Evolutionary conservation across 306 rosid species (phyloP).

Genomic region (Cucumis hystrix): DNA sequence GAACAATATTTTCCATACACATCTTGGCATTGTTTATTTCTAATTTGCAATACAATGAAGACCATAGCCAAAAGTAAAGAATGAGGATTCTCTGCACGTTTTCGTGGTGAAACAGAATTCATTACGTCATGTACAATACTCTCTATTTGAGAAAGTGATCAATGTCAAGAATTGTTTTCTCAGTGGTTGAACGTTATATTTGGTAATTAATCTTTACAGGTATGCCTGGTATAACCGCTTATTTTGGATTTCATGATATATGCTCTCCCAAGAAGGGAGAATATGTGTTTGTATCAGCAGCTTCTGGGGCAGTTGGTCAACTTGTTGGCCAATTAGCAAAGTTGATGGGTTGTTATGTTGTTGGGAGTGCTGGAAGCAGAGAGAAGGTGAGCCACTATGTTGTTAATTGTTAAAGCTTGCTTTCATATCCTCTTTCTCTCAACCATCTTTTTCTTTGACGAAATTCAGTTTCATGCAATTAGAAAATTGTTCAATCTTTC

Average conservation of each 20-base stretch:
- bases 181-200: not conserved
- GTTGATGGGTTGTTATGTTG: conserved; percentile 26
- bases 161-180: not conserved
- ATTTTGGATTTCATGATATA: conserved; percentile 18
- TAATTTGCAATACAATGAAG: not conserved
- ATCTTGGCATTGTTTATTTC: not conserved
- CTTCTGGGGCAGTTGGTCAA: conserved; percentile 35
- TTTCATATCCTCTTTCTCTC: not conserved
- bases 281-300: conserved; percentile 22
- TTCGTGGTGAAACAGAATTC: not conserved
- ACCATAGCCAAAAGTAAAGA: not conserved
- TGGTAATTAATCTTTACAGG: conserved; percentile 1
- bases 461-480: not conserved
- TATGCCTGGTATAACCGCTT: conserved; percentile 28
- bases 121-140: not conserved
- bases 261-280: conserved; percentile 29
- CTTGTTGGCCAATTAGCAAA: conserved; percentile 31
- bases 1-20: not conserved
- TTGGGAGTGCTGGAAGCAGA: conserved; percentile 30
- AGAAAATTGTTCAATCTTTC: not conserved
- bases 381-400: conserved; percentile 13
- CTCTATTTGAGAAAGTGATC: not conserved
- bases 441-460: not conserved
- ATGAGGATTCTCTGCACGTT: not conserved
- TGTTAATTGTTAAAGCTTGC: not conserved